Conservation (phyloP, 2,329 filamentous ascomycete genomes). For the Fusarium brevicatenulatum region DNA sequence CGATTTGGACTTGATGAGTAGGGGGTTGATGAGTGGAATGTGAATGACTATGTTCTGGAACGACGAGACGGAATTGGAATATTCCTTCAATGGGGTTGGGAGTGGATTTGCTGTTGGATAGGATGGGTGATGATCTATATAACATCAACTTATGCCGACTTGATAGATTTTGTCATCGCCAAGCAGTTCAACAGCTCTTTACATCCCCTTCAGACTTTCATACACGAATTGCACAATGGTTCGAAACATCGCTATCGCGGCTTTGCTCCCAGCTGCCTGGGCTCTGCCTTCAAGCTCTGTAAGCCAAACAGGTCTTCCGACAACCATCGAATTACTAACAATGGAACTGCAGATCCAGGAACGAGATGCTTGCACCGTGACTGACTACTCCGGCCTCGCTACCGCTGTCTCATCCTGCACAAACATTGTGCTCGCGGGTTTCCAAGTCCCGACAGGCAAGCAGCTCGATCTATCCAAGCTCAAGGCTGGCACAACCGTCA, state of each 20-base stretch:
- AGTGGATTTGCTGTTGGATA: fast-evolving
- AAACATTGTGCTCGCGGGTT: constrained; percentile 15
- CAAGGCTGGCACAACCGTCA: not conserved
- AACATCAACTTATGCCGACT: not conserved
- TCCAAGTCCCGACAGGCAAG: constrained; percentile 15
- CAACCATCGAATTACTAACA: fast-evolving
- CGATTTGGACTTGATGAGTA: not conserved
- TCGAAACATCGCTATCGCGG: not conserved
- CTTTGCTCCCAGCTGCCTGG: not conserved
- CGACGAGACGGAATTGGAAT: not conserved
- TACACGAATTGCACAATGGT: not conserved
- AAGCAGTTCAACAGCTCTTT: fast-evolving
- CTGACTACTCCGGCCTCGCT: not conserved
- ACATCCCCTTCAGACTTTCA: not conserved
- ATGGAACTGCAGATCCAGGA: not conserved
- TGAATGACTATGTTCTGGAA: not conserved
- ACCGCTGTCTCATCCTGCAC: not conserved
- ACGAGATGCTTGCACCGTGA: not conserved
- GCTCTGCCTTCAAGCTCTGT: not conserved
- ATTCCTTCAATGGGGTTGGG: not conserved
- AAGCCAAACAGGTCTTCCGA: fast-evolving
- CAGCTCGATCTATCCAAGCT: constrained; percentile 13
- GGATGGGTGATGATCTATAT: not conserved
- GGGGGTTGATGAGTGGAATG: not conserved
- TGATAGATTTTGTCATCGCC: fast-evolving